Evolutionary conservation across 257 asterid species (phyloP).

Genomic region (Solanum chilense): DNA sequence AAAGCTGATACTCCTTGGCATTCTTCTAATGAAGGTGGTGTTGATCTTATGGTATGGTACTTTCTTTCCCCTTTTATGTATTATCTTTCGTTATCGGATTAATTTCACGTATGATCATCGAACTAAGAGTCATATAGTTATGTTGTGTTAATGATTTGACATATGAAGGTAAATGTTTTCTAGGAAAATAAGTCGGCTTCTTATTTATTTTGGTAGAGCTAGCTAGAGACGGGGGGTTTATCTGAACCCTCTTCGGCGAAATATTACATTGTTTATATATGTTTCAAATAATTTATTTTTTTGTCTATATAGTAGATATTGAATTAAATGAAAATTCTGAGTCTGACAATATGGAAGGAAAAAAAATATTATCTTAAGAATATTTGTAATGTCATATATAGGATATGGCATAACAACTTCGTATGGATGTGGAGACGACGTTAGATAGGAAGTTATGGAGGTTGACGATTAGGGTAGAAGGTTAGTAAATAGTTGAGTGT

Average conservation of each 20-base stretch:
- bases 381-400: not conserved
- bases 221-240: not conserved
- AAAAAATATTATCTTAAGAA: not conserved
- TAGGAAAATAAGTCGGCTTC: not conserved
- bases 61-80: not conserved
- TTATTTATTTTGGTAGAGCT: not conserved
- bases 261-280: no score
- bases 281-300: not conserved
- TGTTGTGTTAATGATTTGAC: not conserved
- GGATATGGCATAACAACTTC: not conserved
- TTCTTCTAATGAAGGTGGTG: conserved; percentile 54
- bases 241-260: not conserved
- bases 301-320: no score
- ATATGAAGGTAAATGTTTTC: not conserved
- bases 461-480: not conserved
- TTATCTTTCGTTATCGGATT: no score
- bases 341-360: not conserved
- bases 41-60: conserved; percentile 77
- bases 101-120: not conserved
- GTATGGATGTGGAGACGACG: not conserved
- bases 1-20: conserved; percentile 79
- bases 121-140: not conserved
- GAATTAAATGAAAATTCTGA: not conserved
- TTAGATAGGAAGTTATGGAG: not conserved
- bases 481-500: not conserved